A percentile compares a stretch with the other conserved stretches of the same genome.
These are phyloP conservation scores for Rheum nobile DNA, from an alignment of 148 eudicot genomes.

Conservation along the genomic window DNA sequence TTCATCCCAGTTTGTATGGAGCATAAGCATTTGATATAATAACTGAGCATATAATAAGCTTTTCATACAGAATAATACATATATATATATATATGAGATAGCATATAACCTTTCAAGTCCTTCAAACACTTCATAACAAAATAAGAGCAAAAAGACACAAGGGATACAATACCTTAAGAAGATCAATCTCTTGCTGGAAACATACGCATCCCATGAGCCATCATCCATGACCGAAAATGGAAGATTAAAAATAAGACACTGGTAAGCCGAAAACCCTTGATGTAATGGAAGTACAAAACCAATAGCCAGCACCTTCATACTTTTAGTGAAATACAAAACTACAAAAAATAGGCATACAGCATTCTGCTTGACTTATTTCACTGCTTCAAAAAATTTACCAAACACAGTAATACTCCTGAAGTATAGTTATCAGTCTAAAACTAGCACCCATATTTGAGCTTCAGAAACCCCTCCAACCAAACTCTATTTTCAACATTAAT, in stretches of 20 bases:
- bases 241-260: neutral
- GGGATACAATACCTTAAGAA: constrained; percentile 64
- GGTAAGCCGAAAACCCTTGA: neutral
- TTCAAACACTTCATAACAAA: neutral
- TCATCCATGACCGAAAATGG: neutral
- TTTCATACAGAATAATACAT: neutral
- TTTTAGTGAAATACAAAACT: neutral
- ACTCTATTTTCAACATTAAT: neutral
- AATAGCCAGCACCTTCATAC: neutral
- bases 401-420: neutral
- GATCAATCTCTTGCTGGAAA: constrained; percentile 96
- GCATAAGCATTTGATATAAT: neutral
- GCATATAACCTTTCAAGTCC: neutral
- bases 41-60: neutral
- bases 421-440: neutral
- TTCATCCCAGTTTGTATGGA: neutral
- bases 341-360: neutral
- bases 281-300: neutral
- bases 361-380: neutral
- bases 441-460: neutral
- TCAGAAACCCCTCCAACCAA: neutral
- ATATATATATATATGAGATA: neutral
- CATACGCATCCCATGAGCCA: constrained; percentile 16
- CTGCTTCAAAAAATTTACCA: neutral
- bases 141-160: neutral